These are phyloP conservation scores for Podospora australis DNA, from an alignment of 495 filamentous ascomycete genomes.

Conservation along the genomic window DNA sequence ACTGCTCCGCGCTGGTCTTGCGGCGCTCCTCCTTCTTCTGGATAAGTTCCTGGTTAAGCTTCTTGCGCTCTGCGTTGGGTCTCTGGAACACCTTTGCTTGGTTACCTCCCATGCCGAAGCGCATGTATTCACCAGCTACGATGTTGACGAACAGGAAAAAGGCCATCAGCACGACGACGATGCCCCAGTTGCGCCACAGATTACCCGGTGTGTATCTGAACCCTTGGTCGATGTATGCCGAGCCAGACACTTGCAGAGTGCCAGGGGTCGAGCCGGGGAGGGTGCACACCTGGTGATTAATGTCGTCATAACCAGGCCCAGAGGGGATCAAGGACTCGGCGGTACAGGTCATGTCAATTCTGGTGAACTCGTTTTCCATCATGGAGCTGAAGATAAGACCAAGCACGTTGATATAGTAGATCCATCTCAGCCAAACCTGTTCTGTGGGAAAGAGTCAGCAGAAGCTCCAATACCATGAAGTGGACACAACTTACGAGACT, in stretches of 20 bases:
- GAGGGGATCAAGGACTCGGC: conserved; percentile 57
- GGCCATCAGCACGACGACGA: conserved; percentile 60
- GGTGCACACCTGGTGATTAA: conserved; percentile 68
- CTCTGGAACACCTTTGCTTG: conserved; percentile 67
- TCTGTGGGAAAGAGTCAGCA: conserved; percentile 22
- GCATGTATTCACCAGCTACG: conserved; percentile 68
- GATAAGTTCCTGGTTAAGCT: conserved; percentile 58
- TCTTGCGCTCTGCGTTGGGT: conserved; percentile 62
- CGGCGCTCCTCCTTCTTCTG: conserved; percentile 51
- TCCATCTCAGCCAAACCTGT: conserved; percentile 72
- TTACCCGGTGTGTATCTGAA: conserved; percentile 57
- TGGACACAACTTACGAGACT: conserved; percentile 22
- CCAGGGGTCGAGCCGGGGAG: conserved; percentile 62
- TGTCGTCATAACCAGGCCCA: conserved; percentile 57
- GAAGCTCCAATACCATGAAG: background rate
- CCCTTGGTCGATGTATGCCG: conserved; percentile 53
- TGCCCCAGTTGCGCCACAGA: conserved; percentile 73
- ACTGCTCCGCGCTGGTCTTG: conserved; percentile 41
- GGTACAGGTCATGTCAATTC: conserved; percentile 56
- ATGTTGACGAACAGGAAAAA: conserved; percentile 64
- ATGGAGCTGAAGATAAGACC: conserved; percentile 65
- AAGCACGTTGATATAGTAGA: conserved; percentile 74
- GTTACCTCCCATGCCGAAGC: conserved; percentile 70
- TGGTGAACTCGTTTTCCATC: conserved; percentile 79
- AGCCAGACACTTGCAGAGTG: conserved; percentile 50